Evolutionary conservation across 2,329 filamentous ascomycete genomes (phyloP), one percentile per base, ranked within the genome.

Genomic region (Epichloe hybrida): DNA sequence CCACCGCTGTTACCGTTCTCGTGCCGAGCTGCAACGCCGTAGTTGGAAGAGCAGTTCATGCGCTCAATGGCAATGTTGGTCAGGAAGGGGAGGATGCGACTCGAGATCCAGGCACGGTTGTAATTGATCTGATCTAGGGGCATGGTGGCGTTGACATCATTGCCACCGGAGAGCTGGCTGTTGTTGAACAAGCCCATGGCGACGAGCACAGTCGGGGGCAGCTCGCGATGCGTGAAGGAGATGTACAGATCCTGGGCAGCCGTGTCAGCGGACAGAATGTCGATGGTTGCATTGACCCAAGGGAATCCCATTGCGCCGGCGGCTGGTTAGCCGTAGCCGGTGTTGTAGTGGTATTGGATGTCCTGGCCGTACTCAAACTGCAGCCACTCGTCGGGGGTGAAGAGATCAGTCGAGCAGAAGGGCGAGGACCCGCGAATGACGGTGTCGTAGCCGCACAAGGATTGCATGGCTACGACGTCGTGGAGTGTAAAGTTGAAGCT

Each of bases 161-260:
- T 63, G 51, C 73, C 71, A 0, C 69, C 67, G 9, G 74, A 74
- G 53, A 74, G 76, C 0, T 69, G 73, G 3, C 78, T 81, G 64
- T 84, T 84, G 68, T 85, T 85, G 71, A 84, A 86, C 4, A 86
- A 69, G 0, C 82, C 82, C 64, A 86, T 72, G 0, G 82, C 80
- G 1, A 84, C 81, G 1, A 81, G 66, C 1, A 84, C 79, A 52
- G 79, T 81, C 1, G 83, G 81, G 1, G 81, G 81, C 2, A 86
- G 67, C 61, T 86, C 81, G 20, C 82, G 77, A 61, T 86, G 82
- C 0, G 82, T 85, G 66, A 86, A 86, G 49, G 78, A 81, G 40
- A 85, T 71, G 59, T 81, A 83, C 7, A 86, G 69, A 51, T 84
- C 79, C 58, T 85, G 73, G 12, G 59, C 60, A 5, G 64, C 61